Percentiles rank a stretch among this genome's conserved stretches.
Evolutionary conservation across 2,329 filamentous ascomycete species (phyloP).

Genomic region (Thielaviopsis musarum): DNA sequence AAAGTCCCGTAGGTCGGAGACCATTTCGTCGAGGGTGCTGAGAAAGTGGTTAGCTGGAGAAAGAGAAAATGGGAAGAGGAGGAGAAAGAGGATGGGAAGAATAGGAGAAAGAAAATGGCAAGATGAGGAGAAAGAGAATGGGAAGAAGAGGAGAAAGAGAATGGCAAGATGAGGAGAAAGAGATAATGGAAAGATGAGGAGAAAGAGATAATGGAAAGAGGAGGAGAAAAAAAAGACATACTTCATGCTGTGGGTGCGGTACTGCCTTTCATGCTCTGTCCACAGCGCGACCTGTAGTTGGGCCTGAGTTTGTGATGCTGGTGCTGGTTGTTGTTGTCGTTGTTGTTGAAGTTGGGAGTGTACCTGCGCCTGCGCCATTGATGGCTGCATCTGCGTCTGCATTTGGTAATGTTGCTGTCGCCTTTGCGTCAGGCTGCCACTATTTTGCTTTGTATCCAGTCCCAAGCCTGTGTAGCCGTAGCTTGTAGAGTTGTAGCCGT

Average conservation of each 20-base stretch:
- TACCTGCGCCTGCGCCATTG: neutral
- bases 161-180: no score
- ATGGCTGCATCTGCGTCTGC: neutral
- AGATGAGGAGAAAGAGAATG: neutral
- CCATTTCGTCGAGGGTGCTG: slow-evolving; percentile 10
- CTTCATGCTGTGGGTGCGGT: slow-evolving; percentile 5
- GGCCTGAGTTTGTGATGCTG: neutral
- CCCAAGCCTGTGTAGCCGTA: neutral
- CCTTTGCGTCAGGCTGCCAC: neutral
- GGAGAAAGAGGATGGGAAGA: neutral
- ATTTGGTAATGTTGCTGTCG: neutral
- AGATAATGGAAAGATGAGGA: no score
- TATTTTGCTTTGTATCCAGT: neutral
- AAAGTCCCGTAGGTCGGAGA: slow-evolving; percentile 31
- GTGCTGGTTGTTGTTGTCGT: neutral
- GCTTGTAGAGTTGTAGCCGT: neutral
- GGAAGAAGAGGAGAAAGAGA: neutral
- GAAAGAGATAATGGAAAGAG: no score
- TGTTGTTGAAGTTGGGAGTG: neutral
- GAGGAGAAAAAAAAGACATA: slow-evolving; percentile 1
- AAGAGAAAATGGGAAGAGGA: neutral
- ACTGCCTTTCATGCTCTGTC: slow-evolving; percentile 9
- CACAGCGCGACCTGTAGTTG: slow-evolving; percentile 3
- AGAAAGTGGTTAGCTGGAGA: neutral
- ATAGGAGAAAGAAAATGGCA: neutral